A percentile compares a stretch with the other conserved stretches of the same genome.
Conservation (phyloP, 352 stramenopile species). For the Globisporangium nunn region DNA sequence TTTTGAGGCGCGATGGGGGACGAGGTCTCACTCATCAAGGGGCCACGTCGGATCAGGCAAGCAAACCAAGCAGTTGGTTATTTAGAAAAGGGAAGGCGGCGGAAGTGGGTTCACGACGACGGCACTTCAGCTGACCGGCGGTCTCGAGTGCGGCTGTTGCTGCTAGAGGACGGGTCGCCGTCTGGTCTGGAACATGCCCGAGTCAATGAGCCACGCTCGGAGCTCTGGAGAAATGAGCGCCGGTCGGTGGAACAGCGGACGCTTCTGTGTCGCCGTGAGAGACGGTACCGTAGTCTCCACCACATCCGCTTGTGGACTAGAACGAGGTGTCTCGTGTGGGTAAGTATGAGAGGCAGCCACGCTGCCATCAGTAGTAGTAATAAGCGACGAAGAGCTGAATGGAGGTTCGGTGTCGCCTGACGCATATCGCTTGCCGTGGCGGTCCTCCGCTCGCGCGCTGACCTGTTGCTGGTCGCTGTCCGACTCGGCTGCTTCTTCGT, state of each 20-base stretch:
- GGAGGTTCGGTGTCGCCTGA: slow-evolving; percentile 11
- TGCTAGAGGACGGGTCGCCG: neutral
- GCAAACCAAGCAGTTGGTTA: slow-evolving; percentile 1
- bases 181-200: slow-evolving; percentile 40
- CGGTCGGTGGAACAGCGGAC: slow-evolving; percentile 34
- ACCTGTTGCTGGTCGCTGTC: neutral
- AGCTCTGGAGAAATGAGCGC: slow-evolving; percentile 62
- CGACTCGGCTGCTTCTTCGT: slow-evolving; percentile 1
- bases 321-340: slow-evolving; percentile 2
- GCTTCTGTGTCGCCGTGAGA: slow-evolving; percentile 2
- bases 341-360: slow-evolving; percentile 10
- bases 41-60: too few species aligned
- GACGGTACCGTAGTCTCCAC: neutral
- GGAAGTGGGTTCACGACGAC: neutral
- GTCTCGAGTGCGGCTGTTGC: neutral
- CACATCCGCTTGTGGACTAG: neutral
- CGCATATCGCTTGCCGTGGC: neutral
- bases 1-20: neutral
- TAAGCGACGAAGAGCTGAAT: slow-evolving; percentile 6
- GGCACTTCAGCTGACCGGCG: neutral
- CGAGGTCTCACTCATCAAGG: too few species aligned
- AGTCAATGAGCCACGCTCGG: slow-evolving; percentile 34
- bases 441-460: neutral
- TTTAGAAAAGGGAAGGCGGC: neutral
- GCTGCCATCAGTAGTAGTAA: neutral